Conservation (phyloP, 163 green algal genomes). For the Chloroidium sp. region DNA sequence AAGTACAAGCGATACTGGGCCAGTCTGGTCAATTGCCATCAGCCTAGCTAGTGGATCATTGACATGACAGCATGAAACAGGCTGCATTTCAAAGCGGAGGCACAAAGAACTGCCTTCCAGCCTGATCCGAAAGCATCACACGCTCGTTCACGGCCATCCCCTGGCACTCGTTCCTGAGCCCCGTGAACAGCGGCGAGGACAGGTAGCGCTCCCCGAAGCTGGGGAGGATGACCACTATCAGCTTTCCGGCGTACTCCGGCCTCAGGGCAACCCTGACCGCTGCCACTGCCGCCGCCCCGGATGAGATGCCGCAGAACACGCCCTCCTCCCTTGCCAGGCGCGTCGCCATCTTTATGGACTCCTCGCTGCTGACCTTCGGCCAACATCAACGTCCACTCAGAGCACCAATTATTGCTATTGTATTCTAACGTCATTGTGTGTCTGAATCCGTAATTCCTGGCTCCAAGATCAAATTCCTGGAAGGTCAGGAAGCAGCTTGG, state of each 20-base stretch:
- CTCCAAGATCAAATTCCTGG: no score
- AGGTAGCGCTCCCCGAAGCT: conserved; percentile 75
- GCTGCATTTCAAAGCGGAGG: conserved; percentile 17
- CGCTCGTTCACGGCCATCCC: conserved; percentile 54
- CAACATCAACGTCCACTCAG: no score
- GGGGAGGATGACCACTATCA: conserved; percentile 66
- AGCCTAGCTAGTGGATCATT: neutral
- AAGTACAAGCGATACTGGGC: no score
- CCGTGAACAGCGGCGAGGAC: conserved; percentile 66
- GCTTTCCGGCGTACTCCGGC: conserved; percentile 65
- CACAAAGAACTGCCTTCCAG: conserved; percentile 58
- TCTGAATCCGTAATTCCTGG: no score
- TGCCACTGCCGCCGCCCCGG: conserved; percentile 40
- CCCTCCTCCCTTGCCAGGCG: conserved; percentile 46
- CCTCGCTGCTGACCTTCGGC: conserved; percentile 37
- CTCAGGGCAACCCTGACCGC: conserved; percentile 29
- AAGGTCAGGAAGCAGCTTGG: no score
- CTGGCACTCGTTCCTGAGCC: conserved; percentile 63
- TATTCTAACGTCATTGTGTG: no score
- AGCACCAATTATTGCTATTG: no score
- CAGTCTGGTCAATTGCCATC: no score
- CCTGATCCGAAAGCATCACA: conserved; percentile 48
- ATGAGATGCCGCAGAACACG: conserved; percentile 51
- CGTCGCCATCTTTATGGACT: conserved; percentile 38
- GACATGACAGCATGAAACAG: neutral